These are phyloP conservation scores for Lyophyllum shimeji DNA, from an alignment of 768 basidiomycete genomes.

Conservation along the genomic window DNA sequence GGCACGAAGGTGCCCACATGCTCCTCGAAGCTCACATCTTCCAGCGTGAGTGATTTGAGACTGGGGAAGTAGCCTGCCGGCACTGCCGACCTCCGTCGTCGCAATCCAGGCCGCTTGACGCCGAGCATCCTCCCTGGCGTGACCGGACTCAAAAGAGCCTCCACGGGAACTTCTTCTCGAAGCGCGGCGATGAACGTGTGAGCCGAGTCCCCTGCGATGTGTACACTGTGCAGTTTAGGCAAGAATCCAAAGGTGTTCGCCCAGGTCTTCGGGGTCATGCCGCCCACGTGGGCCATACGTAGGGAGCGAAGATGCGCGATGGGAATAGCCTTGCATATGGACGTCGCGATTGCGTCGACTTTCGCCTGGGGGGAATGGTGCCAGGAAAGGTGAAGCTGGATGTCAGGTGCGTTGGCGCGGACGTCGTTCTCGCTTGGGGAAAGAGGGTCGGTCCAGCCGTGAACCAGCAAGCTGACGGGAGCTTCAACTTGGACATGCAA, in stretches of 20 bases:
- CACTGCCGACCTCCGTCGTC: slow-evolving; percentile 11
- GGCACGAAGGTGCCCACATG: neutral
- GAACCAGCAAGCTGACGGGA: slow-evolving; percentile 13
- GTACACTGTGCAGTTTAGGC: slow-evolving; percentile 24
- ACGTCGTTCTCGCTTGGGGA: neutral
- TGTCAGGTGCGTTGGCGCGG: slow-evolving; percentile 5
- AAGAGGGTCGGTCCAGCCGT: slow-evolving; percentile 14
- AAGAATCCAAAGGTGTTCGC: slow-evolving; percentile 25
- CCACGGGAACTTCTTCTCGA: slow-evolving; percentile 15
- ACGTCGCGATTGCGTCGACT: slow-evolving; percentile 16
- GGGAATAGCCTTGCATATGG: slow-evolving; percentile 23
- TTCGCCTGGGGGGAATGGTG: slow-evolving; percentile 9
- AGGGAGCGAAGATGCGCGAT: slow-evolving; percentile 24
- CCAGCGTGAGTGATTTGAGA: slow-evolving; percentile 23
- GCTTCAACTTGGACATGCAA: slow-evolving; percentile 15
- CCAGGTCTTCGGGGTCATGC: slow-evolving; percentile 21
- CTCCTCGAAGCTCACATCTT: slow-evolving; percentile 23
- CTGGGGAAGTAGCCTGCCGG: slow-evolving; percentile 25
- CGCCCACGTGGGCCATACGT: slow-evolving; percentile 20
- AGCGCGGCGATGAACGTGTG: slow-evolving; percentile 25
- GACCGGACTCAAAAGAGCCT: slow-evolving; percentile 7
- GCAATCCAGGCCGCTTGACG: slow-evolving; percentile 13
- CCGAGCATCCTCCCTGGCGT: slow-evolving; percentile 12
- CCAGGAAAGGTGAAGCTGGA: slow-evolving; percentile 27
- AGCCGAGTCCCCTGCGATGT: slow-evolving; percentile 21